phyloP scores from a whole-genome alignment of 2,329 filamentous ascomycete genomes.

The Ascochyta koolunga region DNA sequence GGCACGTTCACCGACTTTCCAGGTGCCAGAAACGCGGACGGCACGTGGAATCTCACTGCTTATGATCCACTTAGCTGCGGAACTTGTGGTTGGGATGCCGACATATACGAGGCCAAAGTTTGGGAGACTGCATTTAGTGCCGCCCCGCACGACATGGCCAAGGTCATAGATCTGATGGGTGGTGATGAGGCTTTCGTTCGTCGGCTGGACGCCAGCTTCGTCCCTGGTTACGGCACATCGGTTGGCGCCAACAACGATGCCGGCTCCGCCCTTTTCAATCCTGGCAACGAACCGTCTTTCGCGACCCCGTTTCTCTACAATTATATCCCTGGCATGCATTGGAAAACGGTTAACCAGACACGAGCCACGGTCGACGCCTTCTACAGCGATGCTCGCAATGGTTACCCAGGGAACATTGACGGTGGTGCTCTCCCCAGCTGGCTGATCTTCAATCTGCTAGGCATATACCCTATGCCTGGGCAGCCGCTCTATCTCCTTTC shows the following conservation, averaged over 20 bases:
- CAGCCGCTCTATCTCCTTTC: slow-evolving; percentile 50
- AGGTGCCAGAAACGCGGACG: slow-evolving; percentile 68
- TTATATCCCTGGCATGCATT: slow-evolving; percentile 7
- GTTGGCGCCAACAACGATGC: slow-evolving; percentile 16
- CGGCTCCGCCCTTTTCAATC: slow-evolving; percentile 26
- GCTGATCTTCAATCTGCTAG: slow-evolving; percentile 54
- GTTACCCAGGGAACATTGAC: slow-evolving; percentile 50
- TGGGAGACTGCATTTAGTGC: slow-evolving; percentile 71
- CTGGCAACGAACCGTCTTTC: slow-evolving; percentile 38
- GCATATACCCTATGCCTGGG: slow-evolving; percentile 51
- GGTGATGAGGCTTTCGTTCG: slow-evolving; percentile 43
- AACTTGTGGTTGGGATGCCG: slow-evolving; percentile 23
- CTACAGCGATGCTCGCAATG: slow-evolving; percentile 37
- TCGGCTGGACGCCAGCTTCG: slow-evolving; percentile 50
- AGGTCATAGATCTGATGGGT: slow-evolving; percentile 46
- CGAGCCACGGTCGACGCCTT: slow-evolving; percentile 42
- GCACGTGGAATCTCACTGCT: slow-evolving; percentile 60
- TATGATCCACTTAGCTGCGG: slow-evolving; percentile 61
- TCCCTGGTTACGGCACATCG: slow-evolving; percentile 39
- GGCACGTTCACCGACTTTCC: slow-evolving; percentile 67
- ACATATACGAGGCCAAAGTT: slow-evolving; percentile 69
- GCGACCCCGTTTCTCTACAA: slow-evolving; percentile 30
- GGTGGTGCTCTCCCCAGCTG: slow-evolving; percentile 53
- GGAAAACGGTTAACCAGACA: slow-evolving; percentile 21
- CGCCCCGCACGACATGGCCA: slow-evolving; percentile 49